phyloP scores from a whole-genome alignment of 306 rosid species.

The Acacia melanoxylon region DNA sequence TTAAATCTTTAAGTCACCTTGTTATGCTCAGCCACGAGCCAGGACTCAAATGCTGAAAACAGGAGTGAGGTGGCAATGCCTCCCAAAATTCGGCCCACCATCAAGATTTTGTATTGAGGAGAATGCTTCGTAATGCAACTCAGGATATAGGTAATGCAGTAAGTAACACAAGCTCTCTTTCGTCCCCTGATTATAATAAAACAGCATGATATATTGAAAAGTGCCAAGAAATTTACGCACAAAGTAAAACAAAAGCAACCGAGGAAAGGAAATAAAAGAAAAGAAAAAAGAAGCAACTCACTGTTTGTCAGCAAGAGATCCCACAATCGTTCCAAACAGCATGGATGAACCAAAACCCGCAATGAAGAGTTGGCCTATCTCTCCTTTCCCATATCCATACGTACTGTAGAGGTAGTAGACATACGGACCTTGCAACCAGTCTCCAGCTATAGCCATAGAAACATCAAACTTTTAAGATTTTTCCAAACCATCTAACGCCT shows the following conservation, averaged over 20 bases:
- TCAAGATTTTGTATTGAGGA: slow-evolving; percentile 81
- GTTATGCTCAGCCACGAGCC: slow-evolving; percentile 99
- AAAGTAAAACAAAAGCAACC: slow-evolving; percentile 14
- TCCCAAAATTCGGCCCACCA: slow-evolving; percentile 97
- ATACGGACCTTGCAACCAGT: slow-evolving; percentile 99
- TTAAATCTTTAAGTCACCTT: slow-evolving; percentile 57
- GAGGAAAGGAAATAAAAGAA: not conserved
- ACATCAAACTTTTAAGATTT: slow-evolving; percentile 37
- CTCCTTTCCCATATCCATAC: slow-evolving; percentile 87
- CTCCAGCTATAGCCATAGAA: slow-evolving; percentile 78
- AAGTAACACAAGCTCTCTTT: slow-evolving; percentile 94
- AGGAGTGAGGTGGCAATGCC: slow-evolving; percentile 96
- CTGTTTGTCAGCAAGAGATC: slow-evolving; percentile 99
- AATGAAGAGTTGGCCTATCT: slow-evolving; percentile 94
- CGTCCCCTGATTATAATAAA: slow-evolving; percentile 69
- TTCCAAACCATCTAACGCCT: not conserved
- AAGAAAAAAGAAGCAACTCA: slow-evolving; percentile 36
- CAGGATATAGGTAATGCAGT: slow-evolving; percentile 87
- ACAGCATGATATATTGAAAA: slow-evolving; percentile 19
- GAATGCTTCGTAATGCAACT: slow-evolving; percentile 97
- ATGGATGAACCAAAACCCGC: slow-evolving; percentile 99
- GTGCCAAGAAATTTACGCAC: not conserved
- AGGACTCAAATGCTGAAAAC: slow-evolving; percentile 93
- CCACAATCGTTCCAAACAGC: slow-evolving; percentile 96
- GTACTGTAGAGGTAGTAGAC: slow-evolving; percentile 92